Base-by-base conservation (phyloP, 2,329 filamentous ascomycete genomes). In the Cytospora leucostoma region DNA sequence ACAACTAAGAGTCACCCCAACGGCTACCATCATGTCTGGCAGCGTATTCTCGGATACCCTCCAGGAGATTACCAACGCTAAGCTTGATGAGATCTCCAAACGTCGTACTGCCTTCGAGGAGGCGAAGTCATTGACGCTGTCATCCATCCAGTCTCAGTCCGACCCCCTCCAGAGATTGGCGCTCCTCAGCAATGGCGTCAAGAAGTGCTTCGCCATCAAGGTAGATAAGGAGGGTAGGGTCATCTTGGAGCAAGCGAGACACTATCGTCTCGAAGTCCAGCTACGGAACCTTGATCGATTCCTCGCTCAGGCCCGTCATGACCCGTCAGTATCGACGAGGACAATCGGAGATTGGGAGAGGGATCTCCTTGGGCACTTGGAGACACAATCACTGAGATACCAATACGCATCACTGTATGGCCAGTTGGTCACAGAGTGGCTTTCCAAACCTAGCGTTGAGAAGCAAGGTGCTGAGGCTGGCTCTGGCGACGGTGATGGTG, bases 211-310 rank as follows among this genome's bases (percentile, higher is more conserved):
- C 63, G 69, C 64, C 34, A 70, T 78, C 63, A 73, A 72, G 78
- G 84, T 84, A 52, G 85, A 88, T 60, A 80, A 83, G 63, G 80
- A 79, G 54, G 79, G 80, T 66, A 77, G 69, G 59, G 67, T 70
- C 57, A 74, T 78, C 66, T 82, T 71, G 72, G 27, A 66, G 0
- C 63, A 68, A 1, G 74, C 71, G 0, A 73, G 65, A 32, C 69
- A 74, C 50, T 64, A 64, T 0, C 65, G 67, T 1, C 67, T 78
- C 0, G 72, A 75, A 56, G 56, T 70, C 7, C 71, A 76, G 62
- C 68, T 79, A 32, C 73, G 73, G 62, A 78, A 79, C 19, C 68
- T 80, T 4, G 73, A 76, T 21, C 74, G 71, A 5, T 80, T 80
- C 62, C 66, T 80, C 1, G 68, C 69, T 6, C 78, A 80, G 65